Base-by-base conservation (phyloP, 768 basidiomycete genomes). In the Termitomyces sp. region DNA sequence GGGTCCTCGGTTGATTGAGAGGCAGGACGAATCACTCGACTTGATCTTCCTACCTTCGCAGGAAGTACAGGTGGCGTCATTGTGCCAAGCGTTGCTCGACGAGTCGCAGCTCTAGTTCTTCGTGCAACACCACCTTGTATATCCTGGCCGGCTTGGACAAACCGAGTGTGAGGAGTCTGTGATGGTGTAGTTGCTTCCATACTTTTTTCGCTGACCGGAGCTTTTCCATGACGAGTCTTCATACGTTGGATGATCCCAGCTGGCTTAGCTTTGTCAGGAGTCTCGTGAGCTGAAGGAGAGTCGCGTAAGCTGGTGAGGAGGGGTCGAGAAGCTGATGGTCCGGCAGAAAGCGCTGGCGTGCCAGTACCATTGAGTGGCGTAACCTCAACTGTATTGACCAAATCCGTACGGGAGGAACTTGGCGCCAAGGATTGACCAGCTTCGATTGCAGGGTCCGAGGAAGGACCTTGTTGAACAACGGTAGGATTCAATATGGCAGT, bases 141-240 rank as follows among this genome's bases (percentile, higher is more conserved):
- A 54, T 52, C 50, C 63, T 60, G 53, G 22, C 47, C 53, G 35
- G 40, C 27, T 44, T 54, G 53, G 2, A 44, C 3, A 27, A n/a
- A 18, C 5, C 31, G 46, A 22, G 44, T 7, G 6, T 41, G 27
- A 23, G 55, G 41, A 11, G 54, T 52, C 23, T 38, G 40, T 16
- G 38, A 32, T 20, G 36, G 36, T 13, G 15, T 39, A 22, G 49
- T 39, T 23, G 40, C 48, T 7, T 36, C 35, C 3, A 51, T 29
- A 23, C 25, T 46, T 45, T 38, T 52, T 16, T 52, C 52, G 27
- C 35, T 49, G 41, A 44, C 55, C n/a, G 57, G 64, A 33, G 67
- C 53, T 50, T 64, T 70, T 1, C 75, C 75, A 45, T 64, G 56
- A 16, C 77, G 73, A 44, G 70, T 67, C 67, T 72, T 80, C 71